These are phyloP conservation scores for Rhizopogon rudus DNA, from an alignment of 768 basidiomycete species.

Conservation along the genomic window DNA sequence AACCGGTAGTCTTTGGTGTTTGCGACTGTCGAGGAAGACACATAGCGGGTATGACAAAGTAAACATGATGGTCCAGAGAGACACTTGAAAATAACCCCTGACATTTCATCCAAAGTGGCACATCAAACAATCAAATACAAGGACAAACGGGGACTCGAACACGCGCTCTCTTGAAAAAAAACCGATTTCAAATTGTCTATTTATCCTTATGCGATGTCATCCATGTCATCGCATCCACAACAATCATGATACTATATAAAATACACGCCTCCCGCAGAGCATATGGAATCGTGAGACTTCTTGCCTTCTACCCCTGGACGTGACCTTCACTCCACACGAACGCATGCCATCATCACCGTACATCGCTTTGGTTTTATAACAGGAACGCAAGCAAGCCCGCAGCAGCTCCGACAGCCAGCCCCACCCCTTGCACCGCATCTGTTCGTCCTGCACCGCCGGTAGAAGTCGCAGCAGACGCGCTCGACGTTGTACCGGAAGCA, in stretches of 20 bases:
- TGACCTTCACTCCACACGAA: not conserved
- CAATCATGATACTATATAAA: not conserved
- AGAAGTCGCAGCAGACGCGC: conserved; percentile 2
- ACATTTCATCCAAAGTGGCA: too few species aligned
- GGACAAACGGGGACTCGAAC: too few species aligned
- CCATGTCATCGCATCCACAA: not conserved
- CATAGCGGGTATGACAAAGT: too few species aligned
- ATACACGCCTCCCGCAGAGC: not conserved
- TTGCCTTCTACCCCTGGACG: not conserved
- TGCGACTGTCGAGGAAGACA: too few species aligned
- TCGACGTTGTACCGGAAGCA: not conserved
- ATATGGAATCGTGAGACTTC: not conserved
- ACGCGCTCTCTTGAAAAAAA: too few species aligned
- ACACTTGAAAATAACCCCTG: too few species aligned
- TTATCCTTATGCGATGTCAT: not conserved
- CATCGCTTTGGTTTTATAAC: not conserved
- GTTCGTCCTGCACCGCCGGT: conserved; percentile 5
- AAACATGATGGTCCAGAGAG: too few species aligned
- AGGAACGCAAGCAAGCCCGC: conserved; percentile 6
- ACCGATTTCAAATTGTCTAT: too few species aligned
- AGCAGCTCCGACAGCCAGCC: not conserved
- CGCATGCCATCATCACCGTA: too few species aligned
- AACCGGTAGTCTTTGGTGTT: too few species aligned
- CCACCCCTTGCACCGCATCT: not conserved
- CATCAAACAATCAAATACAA: too few species aligned